Percentiles rank a stretch among this genome's conserved stretches.
These are phyloP conservation scores for Candida xiaguanensis DNA, from an alignment of 805 yeast species.

Conservation along the genomic window DNA sequence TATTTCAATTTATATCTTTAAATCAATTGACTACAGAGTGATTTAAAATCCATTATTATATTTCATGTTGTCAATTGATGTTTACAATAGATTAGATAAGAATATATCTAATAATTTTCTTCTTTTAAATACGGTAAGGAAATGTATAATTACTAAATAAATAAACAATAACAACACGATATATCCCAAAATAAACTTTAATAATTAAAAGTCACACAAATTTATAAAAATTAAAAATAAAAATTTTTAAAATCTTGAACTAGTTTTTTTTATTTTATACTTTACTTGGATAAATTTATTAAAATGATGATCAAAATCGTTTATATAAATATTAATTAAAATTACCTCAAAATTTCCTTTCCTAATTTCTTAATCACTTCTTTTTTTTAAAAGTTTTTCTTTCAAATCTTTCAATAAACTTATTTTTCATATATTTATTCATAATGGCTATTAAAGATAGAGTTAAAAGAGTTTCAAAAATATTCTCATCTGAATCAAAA, in stretches of 20 bases:
- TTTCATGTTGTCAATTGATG: background rate
- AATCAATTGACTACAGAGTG: no score
- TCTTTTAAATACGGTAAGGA: background rate
- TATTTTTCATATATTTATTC: background rate
- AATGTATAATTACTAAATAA: no score
- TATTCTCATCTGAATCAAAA: conserved; percentile 26
- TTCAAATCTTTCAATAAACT: background rate
- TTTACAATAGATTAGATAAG: background rate
- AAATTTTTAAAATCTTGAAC: no score
- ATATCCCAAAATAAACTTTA: no score
- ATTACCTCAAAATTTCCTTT: no score
- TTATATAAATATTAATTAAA: conserved; percentile 1
- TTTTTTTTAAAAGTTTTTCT: background rate
- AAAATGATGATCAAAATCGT: no score
- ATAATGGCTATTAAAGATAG: conserved; percentile 36
- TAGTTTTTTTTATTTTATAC: background rate
- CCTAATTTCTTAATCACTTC: background rate
- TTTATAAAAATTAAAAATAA: no score
- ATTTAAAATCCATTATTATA: no score
- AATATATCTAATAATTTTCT: no score
- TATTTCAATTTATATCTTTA: no score
- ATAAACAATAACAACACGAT: no score
- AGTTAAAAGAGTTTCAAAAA: conserved; percentile 37
- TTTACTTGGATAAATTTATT: background rate
- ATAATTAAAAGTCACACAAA: no score